Percentiles rank a stretch among this genome's conserved stretches.
Conservation (phyloP, 768 basidiomycete genomes). For the Porpolomopsis calyptriformis region DNA sequence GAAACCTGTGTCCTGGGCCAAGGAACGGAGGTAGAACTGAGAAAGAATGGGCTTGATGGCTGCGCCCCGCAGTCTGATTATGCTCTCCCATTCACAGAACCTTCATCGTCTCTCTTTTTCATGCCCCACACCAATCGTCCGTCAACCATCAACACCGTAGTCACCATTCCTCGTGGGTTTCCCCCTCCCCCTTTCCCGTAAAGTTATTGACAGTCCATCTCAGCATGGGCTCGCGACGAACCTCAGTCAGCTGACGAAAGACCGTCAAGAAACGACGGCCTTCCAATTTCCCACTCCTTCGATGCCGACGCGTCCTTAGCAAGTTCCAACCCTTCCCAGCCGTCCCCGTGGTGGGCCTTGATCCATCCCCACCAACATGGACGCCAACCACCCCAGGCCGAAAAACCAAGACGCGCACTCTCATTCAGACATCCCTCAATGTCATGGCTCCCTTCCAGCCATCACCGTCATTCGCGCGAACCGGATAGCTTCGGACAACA, state of each 20-base stretch:
- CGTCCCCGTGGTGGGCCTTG: conserved; percentile 69
- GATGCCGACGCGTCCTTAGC: conserved; percentile 23
- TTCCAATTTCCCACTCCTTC: conserved; percentile 45
- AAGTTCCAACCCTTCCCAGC: conserved; percentile 10
- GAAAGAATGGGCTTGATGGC: too few relatives aligned
- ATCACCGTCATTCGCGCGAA: conserved; percentile 26
- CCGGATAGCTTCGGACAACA: conserved; percentile 21
- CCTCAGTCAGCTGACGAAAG: conserved; percentile 61
- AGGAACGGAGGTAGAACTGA: too few relatives aligned
- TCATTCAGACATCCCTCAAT: conserved; percentile 36
- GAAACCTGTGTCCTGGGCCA: too few relatives aligned
- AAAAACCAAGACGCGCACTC: conserved; percentile 23
- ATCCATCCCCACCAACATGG: conserved; percentile 36
- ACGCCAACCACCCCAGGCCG: conserved; percentile 13
- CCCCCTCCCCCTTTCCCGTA: conserved; percentile 1
- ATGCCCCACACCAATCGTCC: conserved; percentile 23
- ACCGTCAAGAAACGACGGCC: conserved; percentile 18
- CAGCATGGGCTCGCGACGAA: conserved; percentile 81
- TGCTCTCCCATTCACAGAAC: too few relatives aligned
- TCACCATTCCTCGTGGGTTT: conserved; percentile 61
- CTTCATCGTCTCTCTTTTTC: too few relatives aligned
- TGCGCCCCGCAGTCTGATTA: too few relatives aligned
- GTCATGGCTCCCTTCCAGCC: conserved; percentile 38
- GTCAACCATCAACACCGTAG: conserved; percentile 43
- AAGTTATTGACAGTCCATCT: conserved; percentile 3